Percentiles rank a stretch among this genome's conserved stretches.
These are phyloP conservation scores for Daldinia grandis DNA, from an alignment of 495 filamentous ascomycete species.

Conservation along the genomic window DNA sequence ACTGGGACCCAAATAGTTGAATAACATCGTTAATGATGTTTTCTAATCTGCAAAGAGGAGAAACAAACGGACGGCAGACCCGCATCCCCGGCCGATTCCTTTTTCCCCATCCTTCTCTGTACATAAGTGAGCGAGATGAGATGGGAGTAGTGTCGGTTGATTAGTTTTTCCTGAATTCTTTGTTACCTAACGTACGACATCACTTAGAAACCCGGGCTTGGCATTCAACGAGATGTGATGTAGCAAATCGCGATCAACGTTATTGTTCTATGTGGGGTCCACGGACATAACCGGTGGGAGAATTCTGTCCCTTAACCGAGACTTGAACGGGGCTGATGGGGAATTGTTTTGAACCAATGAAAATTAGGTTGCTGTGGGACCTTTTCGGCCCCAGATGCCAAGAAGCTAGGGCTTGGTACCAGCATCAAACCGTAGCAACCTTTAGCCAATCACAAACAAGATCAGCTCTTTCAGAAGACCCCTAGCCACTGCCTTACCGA, in stretches of 20 bases:
- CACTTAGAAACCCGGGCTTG: not conserved
- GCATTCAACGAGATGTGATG: slow-evolving; percentile 7
- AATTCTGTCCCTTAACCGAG: slow-evolving; percentile 27
- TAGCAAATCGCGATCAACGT: slow-evolving; percentile 34
- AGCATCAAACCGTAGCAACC: slow-evolving; percentile 16
- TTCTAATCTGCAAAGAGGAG: slow-evolving; percentile 22
- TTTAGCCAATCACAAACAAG: slow-evolving; percentile 23
- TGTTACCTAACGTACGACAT: not conserved
- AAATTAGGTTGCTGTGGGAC: slow-evolving; percentile 23
- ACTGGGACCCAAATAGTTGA: not conserved
- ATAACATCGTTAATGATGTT: not conserved
- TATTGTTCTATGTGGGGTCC: not conserved
- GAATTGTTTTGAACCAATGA: slow-evolving; percentile 21
- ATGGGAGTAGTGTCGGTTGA: slow-evolving; percentile 9
- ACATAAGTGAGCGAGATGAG: no score
- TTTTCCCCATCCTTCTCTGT: slow-evolving; percentile 3
- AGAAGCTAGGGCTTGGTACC: slow-evolving; percentile 23
- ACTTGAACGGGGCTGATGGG: slow-evolving; percentile 9
- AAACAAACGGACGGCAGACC: slow-evolving; percentile 7
- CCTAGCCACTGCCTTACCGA: slow-evolving; percentile 31
- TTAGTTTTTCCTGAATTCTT: slow-evolving; percentile 20
- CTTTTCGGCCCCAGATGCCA: slow-evolving; percentile 35
- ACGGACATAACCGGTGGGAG: slow-evolving; percentile 38
- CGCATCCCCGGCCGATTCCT: slow-evolving; percentile 10
- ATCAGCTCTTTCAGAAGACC: not conserved